These are phyloP conservation scores for Syzygium syzygioides DNA, from an alignment of 441 rosid genomes.

Conservation along the genomic window DNA sequence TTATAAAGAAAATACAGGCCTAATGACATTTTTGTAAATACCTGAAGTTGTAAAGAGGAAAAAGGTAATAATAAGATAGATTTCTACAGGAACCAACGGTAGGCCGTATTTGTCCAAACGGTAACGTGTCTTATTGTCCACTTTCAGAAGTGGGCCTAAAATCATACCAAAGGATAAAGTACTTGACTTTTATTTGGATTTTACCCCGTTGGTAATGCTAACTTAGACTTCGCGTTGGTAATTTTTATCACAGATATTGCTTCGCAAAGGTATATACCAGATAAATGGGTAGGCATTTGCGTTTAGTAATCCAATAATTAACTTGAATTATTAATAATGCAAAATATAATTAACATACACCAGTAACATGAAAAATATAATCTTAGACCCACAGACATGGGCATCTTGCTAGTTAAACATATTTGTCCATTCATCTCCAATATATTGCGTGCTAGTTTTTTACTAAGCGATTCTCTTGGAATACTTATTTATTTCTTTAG, in stretches of 20 bases:
- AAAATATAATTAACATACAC: no score
- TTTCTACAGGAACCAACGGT: neutral
- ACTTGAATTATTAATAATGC: no score
- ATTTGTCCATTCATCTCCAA: no score
- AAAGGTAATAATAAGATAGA: rapidly evolving
- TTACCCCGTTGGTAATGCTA: rapidly evolving
- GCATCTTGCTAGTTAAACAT: no score
- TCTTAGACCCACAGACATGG: no score
- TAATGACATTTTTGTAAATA: neutral
- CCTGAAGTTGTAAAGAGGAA: neutral
- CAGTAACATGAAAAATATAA: no score
- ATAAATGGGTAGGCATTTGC: neutral
- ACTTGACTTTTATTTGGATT: neutral
- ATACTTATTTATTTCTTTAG: neutral
- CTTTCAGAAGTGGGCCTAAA: neutral
- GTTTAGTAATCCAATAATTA: no score
- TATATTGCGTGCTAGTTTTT: neutral
- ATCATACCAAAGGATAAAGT: neutral
- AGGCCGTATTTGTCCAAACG: neutral
- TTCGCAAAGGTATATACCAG: neutral
- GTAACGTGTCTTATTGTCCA: neutral
- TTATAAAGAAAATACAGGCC: no score
- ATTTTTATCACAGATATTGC: neutral
- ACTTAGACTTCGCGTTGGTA: rapidly evolving
- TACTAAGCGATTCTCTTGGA: neutral